A percentile compares a stretch with the other conserved stretches of the same genome.
These are phyloP conservation scores for Castanopsis chinensis DNA, from an alignment of 306 rosid species.

Conservation along the genomic window DNA sequence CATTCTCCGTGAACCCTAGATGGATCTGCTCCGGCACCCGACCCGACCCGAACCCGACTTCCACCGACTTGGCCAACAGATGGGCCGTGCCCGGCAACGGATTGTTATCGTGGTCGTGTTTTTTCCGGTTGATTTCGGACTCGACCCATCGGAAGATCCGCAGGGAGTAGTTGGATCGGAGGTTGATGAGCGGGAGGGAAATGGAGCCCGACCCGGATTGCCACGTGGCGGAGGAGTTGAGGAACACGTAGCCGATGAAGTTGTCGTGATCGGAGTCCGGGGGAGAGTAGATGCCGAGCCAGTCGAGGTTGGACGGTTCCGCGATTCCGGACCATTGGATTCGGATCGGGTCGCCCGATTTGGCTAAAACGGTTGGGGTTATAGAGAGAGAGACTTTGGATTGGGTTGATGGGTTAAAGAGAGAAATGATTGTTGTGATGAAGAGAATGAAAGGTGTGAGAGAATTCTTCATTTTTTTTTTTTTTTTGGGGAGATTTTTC, in stretches of 20 bases:
- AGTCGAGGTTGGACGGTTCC: slow-evolving; percentile 70
- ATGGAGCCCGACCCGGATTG: slow-evolving; percentile 64
- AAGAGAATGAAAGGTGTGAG: not conserved
- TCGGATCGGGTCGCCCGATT: slow-evolving; percentile 53
- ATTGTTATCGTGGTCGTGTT: slow-evolving; percentile 68
- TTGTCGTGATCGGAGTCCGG: slow-evolving; percentile 49
- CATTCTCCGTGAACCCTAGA: slow-evolving; percentile 50
- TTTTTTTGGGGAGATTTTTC: not conserved
- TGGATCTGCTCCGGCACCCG: slow-evolving; percentile 83
- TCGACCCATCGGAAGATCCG: slow-evolving; percentile 78
- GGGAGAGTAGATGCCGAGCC: slow-evolving; percentile 82
- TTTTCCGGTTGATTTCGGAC: slow-evolving; percentile 55
- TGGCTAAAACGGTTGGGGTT: slow-evolving; percentile 43
- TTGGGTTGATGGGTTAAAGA: slow-evolving; percentile 20
- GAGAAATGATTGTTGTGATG: not conserved
- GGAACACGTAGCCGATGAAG: slow-evolving; percentile 79
- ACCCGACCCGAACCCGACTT: slow-evolving; percentile 37
- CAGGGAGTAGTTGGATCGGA: slow-evolving; percentile 79
- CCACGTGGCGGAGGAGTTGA: slow-evolving; percentile 56
- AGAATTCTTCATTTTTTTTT: slow-evolving; percentile 2
- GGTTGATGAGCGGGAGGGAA: slow-evolving; percentile 60
- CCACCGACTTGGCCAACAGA: slow-evolving; percentile 45
- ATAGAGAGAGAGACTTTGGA: slow-evolving; percentile 42
- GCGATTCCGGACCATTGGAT: slow-evolving; percentile 68
- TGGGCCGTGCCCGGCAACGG: slow-evolving; percentile 62